A percentile compares a stretch with the other conserved stretches of the same genome.
Evolutionary conservation across 768 basidiomycete genomes (phyloP).

Genomic region (Arthromyces matolae): DNA sequence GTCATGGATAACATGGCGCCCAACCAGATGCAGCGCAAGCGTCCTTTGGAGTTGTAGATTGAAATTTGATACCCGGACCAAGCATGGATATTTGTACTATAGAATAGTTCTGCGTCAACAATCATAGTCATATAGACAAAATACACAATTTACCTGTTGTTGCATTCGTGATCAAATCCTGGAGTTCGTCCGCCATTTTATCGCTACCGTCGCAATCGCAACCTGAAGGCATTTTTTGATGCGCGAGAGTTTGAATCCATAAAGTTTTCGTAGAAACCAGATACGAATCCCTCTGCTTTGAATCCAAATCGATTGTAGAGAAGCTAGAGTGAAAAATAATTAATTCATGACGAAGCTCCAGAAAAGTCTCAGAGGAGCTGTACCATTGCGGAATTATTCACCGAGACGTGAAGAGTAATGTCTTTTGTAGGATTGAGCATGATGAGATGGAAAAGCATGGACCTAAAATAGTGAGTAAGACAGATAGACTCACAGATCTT

Average conservation of each 20-base stretch:
- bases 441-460: slow-evolving; percentile 77
- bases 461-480: slow-evolving; percentile 35
- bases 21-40: slow-evolving; percentile 14
- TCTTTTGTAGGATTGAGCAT: slow-evolving; percentile 68
- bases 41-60: slow-evolving; percentile 12
- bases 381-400: slow-evolving; percentile 79
- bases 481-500: slow-evolving; percentile 4
- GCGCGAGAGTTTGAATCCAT: slow-evolving; percentile 63
- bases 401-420: slow-evolving; percentile 80
- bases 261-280: slow-evolving; percentile 79
- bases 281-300: slow-evolving; percentile 82
- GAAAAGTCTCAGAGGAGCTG: slow-evolving; percentile 8
- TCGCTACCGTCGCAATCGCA: slow-evolving; percentile 61
- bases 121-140: not conserved
- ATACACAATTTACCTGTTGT: not conserved
- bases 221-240: slow-evolving; percentile 77
- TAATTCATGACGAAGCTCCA: slow-evolving; percentile 1
- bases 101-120: too few species aligned
- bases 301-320: slow-evolving; percentile 86
- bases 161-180: too few species aligned
- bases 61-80: too few species aligned
- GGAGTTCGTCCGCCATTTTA: too few species aligned
- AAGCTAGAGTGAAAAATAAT: slow-evolving; percentile 39
- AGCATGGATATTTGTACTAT: too few species aligned
- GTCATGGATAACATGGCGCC: slow-evolving; percentile 11